Percentiles rank a stretch among this genome's conserved stretches.
These are phyloP conservation scores for Epicoccum nigrum DNA, from an alignment of 2,329 filamentous ascomycete genomes.

Conservation along the genomic window DNA sequence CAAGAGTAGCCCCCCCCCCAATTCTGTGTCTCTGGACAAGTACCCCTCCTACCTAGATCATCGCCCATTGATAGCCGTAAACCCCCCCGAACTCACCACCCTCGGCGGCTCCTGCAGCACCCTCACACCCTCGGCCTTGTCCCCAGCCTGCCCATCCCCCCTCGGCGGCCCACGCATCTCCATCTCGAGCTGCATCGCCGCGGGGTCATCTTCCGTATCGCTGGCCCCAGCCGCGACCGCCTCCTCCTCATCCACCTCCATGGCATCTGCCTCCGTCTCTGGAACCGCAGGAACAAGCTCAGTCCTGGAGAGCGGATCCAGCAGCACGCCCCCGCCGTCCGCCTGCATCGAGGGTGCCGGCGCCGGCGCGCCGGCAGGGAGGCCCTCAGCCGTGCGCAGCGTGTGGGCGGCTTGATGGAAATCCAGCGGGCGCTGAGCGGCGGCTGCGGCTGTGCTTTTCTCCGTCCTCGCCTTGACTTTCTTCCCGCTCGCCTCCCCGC, in stretches of 20 bases:
- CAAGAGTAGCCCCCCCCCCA: too few relatives aligned
- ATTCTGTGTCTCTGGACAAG: too few relatives aligned
- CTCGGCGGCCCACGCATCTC: conserved; percentile 44
- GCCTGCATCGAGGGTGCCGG: too few relatives aligned
- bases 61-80: conserved; percentile 44
- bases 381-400: too few relatives aligned
- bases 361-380: too few relatives aligned
- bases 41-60: conserved; percentile 9
- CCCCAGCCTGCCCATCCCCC: conserved; percentile 6
- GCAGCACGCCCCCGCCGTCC: too few relatives aligned
- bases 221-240: conserved; percentile 29
- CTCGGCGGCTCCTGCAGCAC: background rate
- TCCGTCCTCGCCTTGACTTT: background rate
- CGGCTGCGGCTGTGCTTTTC: too few relatives aligned
- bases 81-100: conserved; percentile 30
- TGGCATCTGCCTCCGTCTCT: conserved; percentile 7
- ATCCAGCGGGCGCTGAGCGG: too few relatives aligned
- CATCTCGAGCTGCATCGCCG: conserved; percentile 49
- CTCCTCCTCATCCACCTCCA: conserved; percentile 16
- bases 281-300: conserved; percentile 14
- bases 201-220: conserved; percentile 38
- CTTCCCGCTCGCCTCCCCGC: conserved; percentile 1
- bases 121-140: background rate
- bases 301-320: conserved; percentile 24
- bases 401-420: too few relatives aligned